A percentile compares a stretch with the other conserved stretches of the same genome.
phyloP scores from a whole-genome alignment of 83 land plant genomes.

The Diphasiastrum complanatum region DNA sequence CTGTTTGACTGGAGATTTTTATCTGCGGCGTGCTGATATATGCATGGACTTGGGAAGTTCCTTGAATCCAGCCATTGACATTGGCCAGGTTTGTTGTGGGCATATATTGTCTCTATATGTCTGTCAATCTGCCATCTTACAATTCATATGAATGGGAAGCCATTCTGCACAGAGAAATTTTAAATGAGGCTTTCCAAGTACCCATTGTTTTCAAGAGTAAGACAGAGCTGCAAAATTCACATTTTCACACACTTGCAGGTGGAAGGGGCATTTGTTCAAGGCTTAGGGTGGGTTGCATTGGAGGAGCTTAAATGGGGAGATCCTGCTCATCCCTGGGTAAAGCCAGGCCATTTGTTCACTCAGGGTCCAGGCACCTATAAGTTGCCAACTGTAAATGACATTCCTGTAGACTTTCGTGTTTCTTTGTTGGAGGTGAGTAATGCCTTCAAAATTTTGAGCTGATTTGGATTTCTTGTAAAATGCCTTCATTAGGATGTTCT shows the following conservation, averaged over 20 bases:
- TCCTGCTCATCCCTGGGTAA: conserved; percentile 71
- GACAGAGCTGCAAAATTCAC: background rate
- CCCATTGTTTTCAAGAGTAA: too few species aligned
- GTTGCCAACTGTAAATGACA: conserved; percentile 75
- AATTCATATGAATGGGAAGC: too few species aligned
- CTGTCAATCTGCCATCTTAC: background rate
- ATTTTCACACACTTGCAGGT: conserved; percentile 40
- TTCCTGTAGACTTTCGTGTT: conserved; percentile 72
- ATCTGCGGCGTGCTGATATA: conserved; percentile 53
- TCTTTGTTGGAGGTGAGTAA: conserved; percentile 74
- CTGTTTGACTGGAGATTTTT: conserved; percentile 83
- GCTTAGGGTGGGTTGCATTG: conserved; percentile 73
- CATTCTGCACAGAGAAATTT: too few species aligned
- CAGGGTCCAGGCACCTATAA: conserved; percentile 92
- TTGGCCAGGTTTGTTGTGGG: conserved; percentile 66
- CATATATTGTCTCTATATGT: background rate
- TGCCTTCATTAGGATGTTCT: too few species aligned
- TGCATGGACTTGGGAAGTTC: conserved; percentile 82
- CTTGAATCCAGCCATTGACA: conserved; percentile 84
- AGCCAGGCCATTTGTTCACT: conserved; percentile 69
- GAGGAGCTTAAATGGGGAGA: conserved; percentile 99
- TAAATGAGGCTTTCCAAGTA: too few species aligned
- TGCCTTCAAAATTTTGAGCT: background rate
- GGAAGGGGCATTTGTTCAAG: conserved; percentile 93
- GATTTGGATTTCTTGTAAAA: too few species aligned